Percentiles rank a stretch among this genome's conserved stretches.
phyloP scores from a whole-genome alignment of 768 basidiomycete species.

The Leccinum aurantiacum region DNA sequence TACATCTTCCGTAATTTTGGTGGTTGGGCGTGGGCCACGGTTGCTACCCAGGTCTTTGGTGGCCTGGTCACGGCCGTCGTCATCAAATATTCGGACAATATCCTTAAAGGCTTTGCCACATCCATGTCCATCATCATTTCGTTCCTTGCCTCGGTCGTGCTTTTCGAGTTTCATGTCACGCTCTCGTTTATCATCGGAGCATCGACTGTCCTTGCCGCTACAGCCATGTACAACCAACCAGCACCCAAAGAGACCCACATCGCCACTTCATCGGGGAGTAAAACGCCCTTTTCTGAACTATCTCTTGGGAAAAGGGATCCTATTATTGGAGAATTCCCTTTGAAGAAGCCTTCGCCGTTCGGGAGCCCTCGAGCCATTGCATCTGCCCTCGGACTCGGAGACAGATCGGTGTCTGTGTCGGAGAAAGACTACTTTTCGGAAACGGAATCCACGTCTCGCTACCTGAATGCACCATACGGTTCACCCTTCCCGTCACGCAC shows the following conservation, averaged over 20 bases:
- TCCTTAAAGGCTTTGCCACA: conserved; percentile 96
- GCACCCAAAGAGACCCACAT: conserved; percentile 37
- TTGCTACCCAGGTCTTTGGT: conserved; percentile 85
- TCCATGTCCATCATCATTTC: conserved; percentile 91
- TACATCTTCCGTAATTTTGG: conserved; percentile 86
- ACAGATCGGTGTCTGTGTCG: conserved; percentile 24
- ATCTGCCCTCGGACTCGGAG: conserved; percentile 46
- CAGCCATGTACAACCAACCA: conserved; percentile 94
- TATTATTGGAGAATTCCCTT: conserved; percentile 58
- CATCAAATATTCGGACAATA: conserved; percentile 96
- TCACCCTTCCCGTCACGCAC: conserved; percentile 51
- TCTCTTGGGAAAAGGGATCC: conserved; percentile 51
- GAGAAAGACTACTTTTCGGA: conserved; percentile 39
- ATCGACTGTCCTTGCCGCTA: conserved; percentile 80
- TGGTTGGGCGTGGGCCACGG: conserved; percentile 94
- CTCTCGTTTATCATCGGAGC: conserved; percentile 84
- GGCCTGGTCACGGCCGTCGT: conserved; percentile 93
- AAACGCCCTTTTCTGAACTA: conserved; percentile 42
- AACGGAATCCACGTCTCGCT: conserved; percentile 44
- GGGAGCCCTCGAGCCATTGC: conserved; percentile 52
- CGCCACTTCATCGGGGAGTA: conserved; percentile 33
- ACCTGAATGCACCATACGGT: conserved; percentile 50
- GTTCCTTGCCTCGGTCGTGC: conserved; percentile 87
- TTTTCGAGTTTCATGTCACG: conserved; percentile 91
- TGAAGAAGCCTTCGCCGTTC: conserved; percentile 48